A percentile compares a stretch with the other conserved stretches of the same genome.
Conservation (phyloP, 2,329 filamentous ascomycete genomes). For the Pestalotiopsis sp. region DNA sequence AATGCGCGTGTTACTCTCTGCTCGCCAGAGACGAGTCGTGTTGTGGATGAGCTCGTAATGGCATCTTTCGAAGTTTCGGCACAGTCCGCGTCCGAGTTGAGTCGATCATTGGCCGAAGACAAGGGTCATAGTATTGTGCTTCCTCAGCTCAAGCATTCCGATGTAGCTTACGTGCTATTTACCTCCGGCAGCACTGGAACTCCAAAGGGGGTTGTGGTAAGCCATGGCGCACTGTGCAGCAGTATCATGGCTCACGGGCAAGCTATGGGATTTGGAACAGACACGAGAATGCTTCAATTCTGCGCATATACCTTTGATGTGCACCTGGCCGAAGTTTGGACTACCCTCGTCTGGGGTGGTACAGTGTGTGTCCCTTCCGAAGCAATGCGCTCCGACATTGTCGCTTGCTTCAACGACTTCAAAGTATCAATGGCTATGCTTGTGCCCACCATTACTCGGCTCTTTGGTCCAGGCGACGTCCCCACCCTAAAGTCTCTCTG, state of each 20-base stretch:
- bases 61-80: background rate
- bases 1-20: background rate
- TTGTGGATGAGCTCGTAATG: background rate
- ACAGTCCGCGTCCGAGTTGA: background rate
- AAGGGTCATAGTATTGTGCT: too few species aligned
- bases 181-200: constrained; percentile 9
- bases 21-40: background rate
- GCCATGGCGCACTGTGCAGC: background rate
- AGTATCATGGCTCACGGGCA: background rate
- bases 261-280: background rate
- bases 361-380: background rate
- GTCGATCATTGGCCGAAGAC: too few species aligned
- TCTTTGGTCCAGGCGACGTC: background rate
- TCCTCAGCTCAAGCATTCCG: too few species aligned
- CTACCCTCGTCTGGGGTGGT: background rate
- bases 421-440: background rate
- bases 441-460: background rate
- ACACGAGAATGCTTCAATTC: background rate
- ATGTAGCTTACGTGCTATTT: constrained; percentile 5
- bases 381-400: background rate
- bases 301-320: background rate
- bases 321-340: background rate
- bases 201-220: constrained; percentile 7
- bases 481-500: background rate
- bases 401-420: background rate